Percentiles rank a stretch among this genome's conserved stretches.
Evolutionary conservation across 2,329 filamentous ascomycete genomes (phyloP).

Genomic region (Paecilomyces sp.): DNA sequence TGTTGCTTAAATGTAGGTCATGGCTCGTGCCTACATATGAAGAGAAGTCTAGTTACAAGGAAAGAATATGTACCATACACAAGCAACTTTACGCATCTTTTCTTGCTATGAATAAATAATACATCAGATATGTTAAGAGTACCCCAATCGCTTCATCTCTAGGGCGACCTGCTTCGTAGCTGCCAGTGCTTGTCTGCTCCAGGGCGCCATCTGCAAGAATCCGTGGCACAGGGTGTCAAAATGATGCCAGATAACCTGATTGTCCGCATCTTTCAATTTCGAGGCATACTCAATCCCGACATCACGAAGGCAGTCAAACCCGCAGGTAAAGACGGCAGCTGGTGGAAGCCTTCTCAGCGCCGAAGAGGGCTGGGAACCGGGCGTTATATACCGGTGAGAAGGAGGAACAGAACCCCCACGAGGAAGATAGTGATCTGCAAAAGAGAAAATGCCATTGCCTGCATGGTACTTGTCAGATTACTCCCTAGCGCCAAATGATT

Average conservation of each 20-base stretch:
- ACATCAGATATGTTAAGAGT: neutral
- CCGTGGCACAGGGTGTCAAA: slow-evolving; percentile 20
- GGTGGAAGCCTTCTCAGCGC: slow-evolving; percentile 17
- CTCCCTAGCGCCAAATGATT: neutral
- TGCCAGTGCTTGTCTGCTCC: slow-evolving; percentile 16
- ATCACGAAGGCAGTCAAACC: slow-evolving; percentile 24
- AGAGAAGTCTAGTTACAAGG: neutral
- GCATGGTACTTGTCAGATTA: neutral
- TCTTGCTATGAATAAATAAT: no score
- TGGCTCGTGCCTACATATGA: neutral
- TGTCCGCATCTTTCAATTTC: slow-evolving; percentile 21
- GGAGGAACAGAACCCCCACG: slow-evolving; percentile 12
- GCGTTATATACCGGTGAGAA: slow-evolving; percentile 20
- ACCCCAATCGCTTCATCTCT: neutral
- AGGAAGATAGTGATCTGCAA: slow-evolving; percentile 25
- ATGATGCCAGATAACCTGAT: slow-evolving; percentile 18
- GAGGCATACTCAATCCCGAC: slow-evolving; percentile 23
- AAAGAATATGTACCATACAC: neutral
- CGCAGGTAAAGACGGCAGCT: slow-evolving; percentile 22
- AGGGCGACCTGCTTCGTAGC: slow-evolving; percentile 4
- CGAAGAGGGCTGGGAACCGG: slow-evolving; percentile 19
- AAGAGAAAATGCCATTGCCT: slow-evolving; percentile 27
- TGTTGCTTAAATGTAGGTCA: neutral
- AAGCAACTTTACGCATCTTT: neutral
- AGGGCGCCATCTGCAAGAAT: slow-evolving; percentile 24